A percentile compares a stretch with the other conserved stretches of the same genome.
phyloP scores from a whole-genome alignment of 257 asterid genomes.

The Jasminum sambac region DNA sequence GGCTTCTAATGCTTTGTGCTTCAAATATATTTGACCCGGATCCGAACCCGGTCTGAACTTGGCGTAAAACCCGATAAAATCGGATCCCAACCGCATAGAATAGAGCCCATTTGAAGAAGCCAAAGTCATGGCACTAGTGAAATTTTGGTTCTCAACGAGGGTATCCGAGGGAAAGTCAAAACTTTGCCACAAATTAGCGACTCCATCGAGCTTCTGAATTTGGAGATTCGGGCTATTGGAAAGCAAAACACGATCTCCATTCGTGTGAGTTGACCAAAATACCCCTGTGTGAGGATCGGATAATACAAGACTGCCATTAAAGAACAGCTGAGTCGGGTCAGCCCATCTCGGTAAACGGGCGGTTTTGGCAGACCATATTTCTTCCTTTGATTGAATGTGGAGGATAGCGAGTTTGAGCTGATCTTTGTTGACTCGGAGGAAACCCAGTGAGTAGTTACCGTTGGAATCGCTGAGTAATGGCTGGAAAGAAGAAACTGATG shows the following conservation, averaged over 20 bases:
- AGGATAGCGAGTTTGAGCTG: conserved; percentile 53
- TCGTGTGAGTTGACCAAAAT: conserved; percentile 71
- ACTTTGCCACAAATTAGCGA: conserved; percentile 58
- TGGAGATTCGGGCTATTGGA: conserved; percentile 70
- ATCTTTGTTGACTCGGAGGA: conserved; percentile 54
- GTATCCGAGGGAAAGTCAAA: conserved; percentile 81
- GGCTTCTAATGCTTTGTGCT: conserved; percentile 70
- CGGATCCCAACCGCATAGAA: conserved; percentile 65
- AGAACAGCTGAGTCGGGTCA: conserved; percentile 45
- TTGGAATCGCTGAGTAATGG: conserved; percentile 57
- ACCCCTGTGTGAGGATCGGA: conserved; percentile 64
- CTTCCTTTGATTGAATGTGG: conserved; percentile 64
- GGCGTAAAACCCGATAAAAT: conserved; percentile 62
- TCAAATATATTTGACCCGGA: conserved; percentile 59
- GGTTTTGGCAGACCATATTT: conserved; percentile 60
- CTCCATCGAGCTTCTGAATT: conserved; percentile 30
- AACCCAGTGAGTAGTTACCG: conserved; percentile 76
- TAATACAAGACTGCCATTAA: conserved; percentile 73
- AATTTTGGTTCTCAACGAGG: conserved; percentile 79
- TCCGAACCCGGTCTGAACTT: conserved; percentile 33
- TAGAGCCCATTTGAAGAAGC: conserved; percentile 75
- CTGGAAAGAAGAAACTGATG: conserved; percentile 52
- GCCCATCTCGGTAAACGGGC: conserved; percentile 57
- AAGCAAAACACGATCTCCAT: conserved; percentile 67
- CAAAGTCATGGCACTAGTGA: conserved; percentile 58